Base-by-base conservation (phyloP, 768 basidiomycete genomes). In the Lanmaoa rubissima region DNA sequence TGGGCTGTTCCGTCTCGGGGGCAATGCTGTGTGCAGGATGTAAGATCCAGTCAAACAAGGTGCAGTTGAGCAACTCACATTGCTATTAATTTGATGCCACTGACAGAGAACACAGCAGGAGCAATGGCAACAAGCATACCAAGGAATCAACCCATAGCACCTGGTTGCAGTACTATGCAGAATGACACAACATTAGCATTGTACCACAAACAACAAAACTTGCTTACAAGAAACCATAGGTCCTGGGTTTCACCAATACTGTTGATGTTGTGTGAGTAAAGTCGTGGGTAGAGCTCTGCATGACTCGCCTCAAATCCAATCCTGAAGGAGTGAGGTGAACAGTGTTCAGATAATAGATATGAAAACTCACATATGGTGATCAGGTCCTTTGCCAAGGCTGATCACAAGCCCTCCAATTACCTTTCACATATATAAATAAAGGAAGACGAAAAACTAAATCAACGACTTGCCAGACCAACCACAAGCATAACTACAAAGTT, bases 1-100 rank as follows among this genome's bases (percentile, higher is more conserved):
- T 82, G 8, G 92, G 92, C 65, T 80, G 89, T 66, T 83, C 77
- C 0, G 88, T 86, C 71, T 94, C 92, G 0, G 86, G 88, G 17
- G 88, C 89, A 28, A 87, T 82, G 53, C 86, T 87, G 51, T 42
- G 60, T 55, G 39, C 5, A 16, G 26, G 26, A 61, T 16, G 55
- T 43, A 46, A 67, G 46, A 48, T 34, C 34, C 43, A 55, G 45
- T 38, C 24, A 16, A 16, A 28, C 36, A 67, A 47, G 64, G 64
- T 16, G 5, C 35, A 69, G 1, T 21, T 71, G 16, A 50, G 43
- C 8, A 32, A 66, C 78, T 57, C 61, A 84, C 85, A 88, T 80
- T 28, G 84, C 83, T 39, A 91, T 84, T 41, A 88, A 73, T 65
- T 92, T 90, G 76, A 90, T 83, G 39, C 85, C 88, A 64, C 88